Percentiles rank a stretch among this genome's conserved stretches.
phyloP scores from a whole-genome alignment of 1,284 basidiomycete genomes.

The Megacollybia platyphylla region DNA sequence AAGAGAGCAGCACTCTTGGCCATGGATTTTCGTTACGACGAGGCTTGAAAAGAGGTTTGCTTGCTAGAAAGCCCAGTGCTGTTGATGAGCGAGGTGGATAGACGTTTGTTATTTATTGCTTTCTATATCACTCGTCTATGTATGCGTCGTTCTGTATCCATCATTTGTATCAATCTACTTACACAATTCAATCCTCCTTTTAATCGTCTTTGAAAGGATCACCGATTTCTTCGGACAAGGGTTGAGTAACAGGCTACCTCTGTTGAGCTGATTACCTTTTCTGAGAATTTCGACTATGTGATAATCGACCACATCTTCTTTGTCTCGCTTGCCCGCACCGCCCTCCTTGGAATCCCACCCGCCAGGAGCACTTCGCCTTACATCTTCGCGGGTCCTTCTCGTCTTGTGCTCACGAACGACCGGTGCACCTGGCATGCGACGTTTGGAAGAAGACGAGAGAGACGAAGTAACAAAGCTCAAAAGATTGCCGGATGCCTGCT shows the following conservation, averaged over 20 bases:
- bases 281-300: constrained; percentile 24
- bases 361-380: constrained; percentile 10
- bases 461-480: constrained; percentile 19
- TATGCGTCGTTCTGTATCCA: background rate
- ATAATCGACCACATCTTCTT: constrained; percentile 24
- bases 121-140: no score
- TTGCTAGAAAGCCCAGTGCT: background rate
- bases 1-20: background rate
- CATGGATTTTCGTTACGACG: no score
- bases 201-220: constrained; percentile 25
- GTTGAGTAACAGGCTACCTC: background rate
- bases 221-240: constrained; percentile 20
- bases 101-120: background rate
- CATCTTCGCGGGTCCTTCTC: constrained; percentile 21
- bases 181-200: background rate
- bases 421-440: constrained; percentile 21
- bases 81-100: background rate
- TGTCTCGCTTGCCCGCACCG: constrained; percentile 19
- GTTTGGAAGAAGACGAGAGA: constrained; percentile 18
- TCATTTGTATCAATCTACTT: constrained; percentile 4
- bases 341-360: constrained; percentile 6
- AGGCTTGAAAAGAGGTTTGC: no score
- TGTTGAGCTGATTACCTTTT: constrained; percentile 16
- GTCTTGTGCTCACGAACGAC: constrained; percentile 25
- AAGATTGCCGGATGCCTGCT: constrained; percentile 11